Conservation (phyloP, 169 alveolate species). For the Amoebophrya sp. region DNA sequence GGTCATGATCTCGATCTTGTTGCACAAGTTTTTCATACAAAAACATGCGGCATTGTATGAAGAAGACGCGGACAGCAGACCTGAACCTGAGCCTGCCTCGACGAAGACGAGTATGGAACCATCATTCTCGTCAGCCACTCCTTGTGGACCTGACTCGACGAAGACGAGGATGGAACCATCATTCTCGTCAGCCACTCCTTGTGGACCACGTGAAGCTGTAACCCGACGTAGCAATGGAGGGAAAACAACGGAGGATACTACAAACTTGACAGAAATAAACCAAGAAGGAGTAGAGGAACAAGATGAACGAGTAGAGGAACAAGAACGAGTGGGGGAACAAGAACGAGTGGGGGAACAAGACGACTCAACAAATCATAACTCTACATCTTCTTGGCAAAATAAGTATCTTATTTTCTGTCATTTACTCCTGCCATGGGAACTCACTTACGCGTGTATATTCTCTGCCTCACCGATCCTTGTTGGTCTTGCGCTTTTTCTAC, state of each 20-base stretch:
- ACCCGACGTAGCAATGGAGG: neutral
- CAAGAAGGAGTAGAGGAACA: neutral
- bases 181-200: neutral
- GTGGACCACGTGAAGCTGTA: neutral
- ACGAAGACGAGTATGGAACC: neutral
- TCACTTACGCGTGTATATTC: neutral
- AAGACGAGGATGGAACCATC: neutral
- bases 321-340: neutral
- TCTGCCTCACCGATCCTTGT: neutral
- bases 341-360: neutral
- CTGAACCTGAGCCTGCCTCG: neutral
- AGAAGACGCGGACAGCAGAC: neutral
- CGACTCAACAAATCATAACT: neutral
- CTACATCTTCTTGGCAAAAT: neutral
- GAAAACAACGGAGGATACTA: neutral
- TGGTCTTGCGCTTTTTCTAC: neutral
- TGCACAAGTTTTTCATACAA: neutral
- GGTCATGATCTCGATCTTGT: neutral
- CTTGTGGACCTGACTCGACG: neutral
- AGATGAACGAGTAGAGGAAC: neutral
- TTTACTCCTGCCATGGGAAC: neutral
- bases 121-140: neutral
- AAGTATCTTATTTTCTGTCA: neutral
- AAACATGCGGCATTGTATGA: neutral
- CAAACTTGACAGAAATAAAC: too few relatives aligned